Base-by-base conservation (phyloP, 495 filamentous ascomycete genomes). In the Hyaloscypha hepaticicola region DNA sequence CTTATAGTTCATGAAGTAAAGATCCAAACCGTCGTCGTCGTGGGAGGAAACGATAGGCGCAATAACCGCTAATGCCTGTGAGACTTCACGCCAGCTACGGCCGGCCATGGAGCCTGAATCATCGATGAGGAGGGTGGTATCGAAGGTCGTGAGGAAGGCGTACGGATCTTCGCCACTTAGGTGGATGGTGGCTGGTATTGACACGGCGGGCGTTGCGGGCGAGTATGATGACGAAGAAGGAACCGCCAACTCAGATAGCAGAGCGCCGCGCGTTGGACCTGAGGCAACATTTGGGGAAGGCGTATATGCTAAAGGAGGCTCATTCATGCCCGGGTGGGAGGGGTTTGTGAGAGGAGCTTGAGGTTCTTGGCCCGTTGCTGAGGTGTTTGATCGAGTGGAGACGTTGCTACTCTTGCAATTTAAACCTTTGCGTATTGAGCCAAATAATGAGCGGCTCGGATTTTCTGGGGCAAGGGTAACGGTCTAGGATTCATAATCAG, bases 51-150 rank as follows among this genome's bases (percentile, higher is more conserved):
- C 96, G 71, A 97, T 88, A 0, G 90, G 90, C 0, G 93, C 83
- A 75, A 99, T 93, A 58, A 84, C 79, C 19, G 84, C 77, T 9
- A 99, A 83, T 34, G 90, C 92, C 6, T 79, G 75, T 41, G 82
- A 78, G 31, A 90, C 90, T 76, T 97, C 91, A 21, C 77, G 74
- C 95, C 95, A 99, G 48, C 82, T 82, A 12, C 73, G 66, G 63
- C 88, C 90, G n/a, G 80, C 79, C 96, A 99, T 99, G 72, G 87
- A 91, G 31, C 87, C 84, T 55, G 88, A 92, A 82, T 99, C 95
- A 73, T 99, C 95, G 73, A 99, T 91, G 0, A 98, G 78, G 79
- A 99, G 95, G 61, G 93, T 76, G 28, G 93, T 97, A 81, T 98
- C 90, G 75, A 97, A 97, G 53, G 82, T 82, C 16, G 69, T 67